Evolutionary conservation across 345 rosid genomes (phyloP).

Genomic region (Jatropha curcas): DNA sequence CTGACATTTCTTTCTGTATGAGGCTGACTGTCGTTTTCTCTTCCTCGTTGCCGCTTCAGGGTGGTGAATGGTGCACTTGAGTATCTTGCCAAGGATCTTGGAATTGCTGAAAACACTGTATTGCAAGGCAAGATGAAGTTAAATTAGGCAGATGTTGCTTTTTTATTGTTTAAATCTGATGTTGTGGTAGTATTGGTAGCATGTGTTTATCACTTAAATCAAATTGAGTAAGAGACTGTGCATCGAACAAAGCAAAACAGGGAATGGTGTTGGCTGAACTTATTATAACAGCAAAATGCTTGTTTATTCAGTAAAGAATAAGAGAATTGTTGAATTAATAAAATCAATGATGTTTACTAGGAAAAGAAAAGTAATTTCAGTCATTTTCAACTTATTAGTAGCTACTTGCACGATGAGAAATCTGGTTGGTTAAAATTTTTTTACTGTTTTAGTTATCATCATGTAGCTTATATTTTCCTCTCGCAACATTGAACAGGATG

Average conservation of each 20-base stretch:
- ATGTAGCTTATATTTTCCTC: conserved; percentile 18
- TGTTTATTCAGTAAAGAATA: neutral
- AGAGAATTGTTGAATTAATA: neutral
- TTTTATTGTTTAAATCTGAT: neutral
- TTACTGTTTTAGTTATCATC: neutral
- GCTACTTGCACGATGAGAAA: neutral
- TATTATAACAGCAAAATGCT: neutral
- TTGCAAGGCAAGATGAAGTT: conserved; percentile 68
- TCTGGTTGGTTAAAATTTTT: neutral
- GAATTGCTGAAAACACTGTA: conserved; percentile 76
- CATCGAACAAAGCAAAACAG: no score
- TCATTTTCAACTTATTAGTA: no score
- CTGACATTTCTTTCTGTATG: neutral
- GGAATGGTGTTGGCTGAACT: neutral
- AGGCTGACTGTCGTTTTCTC: neutral
- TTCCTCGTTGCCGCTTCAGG: conserved; percentile 40
- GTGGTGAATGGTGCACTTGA: conserved; percentile 97
- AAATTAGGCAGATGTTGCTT: neutral
- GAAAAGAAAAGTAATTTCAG: neutral
- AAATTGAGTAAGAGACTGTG: neutral
- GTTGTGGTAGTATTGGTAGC: neutral
- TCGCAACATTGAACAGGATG: conserved; percentile 62
- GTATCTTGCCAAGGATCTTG: conserved; percentile 94
- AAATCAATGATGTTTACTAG: no score
- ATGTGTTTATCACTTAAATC: neutral